phyloP scores from a whole-genome alignment of 495 filamentous ascomycete genomes.

The Penicillium malachiteum region DNA sequence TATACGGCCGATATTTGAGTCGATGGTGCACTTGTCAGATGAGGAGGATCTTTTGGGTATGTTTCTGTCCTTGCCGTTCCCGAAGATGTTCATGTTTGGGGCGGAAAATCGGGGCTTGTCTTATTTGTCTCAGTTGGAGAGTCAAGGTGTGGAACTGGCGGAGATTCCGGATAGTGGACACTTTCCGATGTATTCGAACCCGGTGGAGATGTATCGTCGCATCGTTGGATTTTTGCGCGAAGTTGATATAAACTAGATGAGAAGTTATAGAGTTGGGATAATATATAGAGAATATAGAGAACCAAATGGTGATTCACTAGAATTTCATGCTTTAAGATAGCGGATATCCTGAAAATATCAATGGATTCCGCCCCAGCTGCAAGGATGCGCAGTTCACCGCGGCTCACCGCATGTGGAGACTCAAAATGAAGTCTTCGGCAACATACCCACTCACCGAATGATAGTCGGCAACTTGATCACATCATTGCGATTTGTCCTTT shows the following conservation, averaged over 20 bases:
- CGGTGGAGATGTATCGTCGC: conserved; percentile 28
- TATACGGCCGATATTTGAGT: conserved; percentile 26
- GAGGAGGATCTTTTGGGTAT: conserved; percentile 20
- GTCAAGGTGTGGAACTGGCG: conserved; percentile 27
- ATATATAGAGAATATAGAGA: no score
- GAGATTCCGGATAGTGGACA: conserved; percentile 24
- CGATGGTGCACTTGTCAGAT: conserved; percentile 30
- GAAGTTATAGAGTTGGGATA: no score
- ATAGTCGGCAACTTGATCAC: no score
- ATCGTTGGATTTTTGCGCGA: conserved; percentile 20
- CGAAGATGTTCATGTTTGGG: conserved; percentile 30
- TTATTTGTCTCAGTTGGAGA: conserved; percentile 20
- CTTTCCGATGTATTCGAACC: conserved; percentile 38
- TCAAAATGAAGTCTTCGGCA: no score
- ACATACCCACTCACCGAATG: no score
- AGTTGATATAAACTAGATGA: not conserved
- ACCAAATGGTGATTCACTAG: no score
- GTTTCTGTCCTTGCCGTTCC: conserved; percentile 21
- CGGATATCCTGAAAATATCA: no score
- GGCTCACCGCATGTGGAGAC: no score
- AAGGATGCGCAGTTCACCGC: no score
- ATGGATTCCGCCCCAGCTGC: no score
- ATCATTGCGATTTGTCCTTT: no score
- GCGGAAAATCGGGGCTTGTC: conserved; percentile 24
- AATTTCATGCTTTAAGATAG: no score